Evolutionary conservation across 2,329 filamentous ascomycete genomes (phyloP), one percentile per base, ranked within the genome.

Genomic region (Fusarium nygamai): DNA sequence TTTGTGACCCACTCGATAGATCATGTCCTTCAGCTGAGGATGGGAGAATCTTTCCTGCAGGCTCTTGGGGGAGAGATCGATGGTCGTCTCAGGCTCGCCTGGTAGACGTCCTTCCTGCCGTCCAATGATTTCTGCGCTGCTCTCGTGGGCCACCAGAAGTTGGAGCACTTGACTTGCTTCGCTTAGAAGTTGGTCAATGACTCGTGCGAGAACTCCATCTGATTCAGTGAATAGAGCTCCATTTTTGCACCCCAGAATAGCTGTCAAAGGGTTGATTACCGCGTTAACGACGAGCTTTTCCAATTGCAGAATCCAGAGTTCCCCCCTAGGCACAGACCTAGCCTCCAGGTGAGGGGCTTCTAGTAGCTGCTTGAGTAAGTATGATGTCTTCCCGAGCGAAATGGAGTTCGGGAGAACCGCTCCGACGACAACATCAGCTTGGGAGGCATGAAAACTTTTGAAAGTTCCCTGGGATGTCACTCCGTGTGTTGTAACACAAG

Each of bases 271-370:
- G 79, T 98, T 97, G 77, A 98, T 90, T 38, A 95, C 85, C 41
- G 90, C 87, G 79, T 97, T 98, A 59, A 95, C 86, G 2, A 93
- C 92, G 3, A 98, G 86, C 81, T 98, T 98, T 78, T 97, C 94
- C 7, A 98, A 88, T 83, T 98, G 95, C n/a, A 87, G 78, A 16
- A 86, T 72, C 85, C 87, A 88, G 22, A 91, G 80, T 51, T 89
- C 85, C 6, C 82, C 71, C 17, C 82, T 79, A 5, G 83, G 71
- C 9, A 88, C 84, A 29, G 76, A 67, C 14, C 76, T 82, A 0
- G 84, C 86, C 19, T 82, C 79, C 5, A 91, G 82, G 24, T 82
- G 76, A 5, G 86, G 83, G 1, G 87, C 85, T 6, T 76, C 64
- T 7, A 84, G 70, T 29, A 91, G 80, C 65, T 84, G 79, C 9